Evolutionary conservation across 768 basidiomycete species (phyloP).

Genomic region (Suillus subaureus): DNA sequence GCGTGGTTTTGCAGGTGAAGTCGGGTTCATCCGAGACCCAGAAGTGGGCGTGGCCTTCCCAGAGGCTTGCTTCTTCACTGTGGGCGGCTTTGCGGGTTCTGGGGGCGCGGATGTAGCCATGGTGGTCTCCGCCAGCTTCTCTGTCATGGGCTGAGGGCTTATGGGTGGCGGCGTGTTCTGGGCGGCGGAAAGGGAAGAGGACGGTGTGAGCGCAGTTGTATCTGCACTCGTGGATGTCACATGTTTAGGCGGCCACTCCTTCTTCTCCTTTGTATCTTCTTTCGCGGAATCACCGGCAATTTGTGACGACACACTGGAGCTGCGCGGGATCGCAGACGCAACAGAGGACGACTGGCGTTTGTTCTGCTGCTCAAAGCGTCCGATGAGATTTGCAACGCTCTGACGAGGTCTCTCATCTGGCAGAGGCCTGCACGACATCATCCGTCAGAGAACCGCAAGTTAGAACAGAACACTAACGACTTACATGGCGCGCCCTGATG

Average conservation of each 20-base stretch:
- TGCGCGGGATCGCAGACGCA: constrained; percentile 48
- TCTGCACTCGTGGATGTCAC: constrained; percentile 26
- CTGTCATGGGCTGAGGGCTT: constrained; percentile 34
- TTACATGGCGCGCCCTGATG: constrained; percentile 30
- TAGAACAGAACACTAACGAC: constrained; percentile 12
- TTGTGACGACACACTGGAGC: constrained; percentile 69
- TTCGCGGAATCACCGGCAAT: constrained; percentile 62
- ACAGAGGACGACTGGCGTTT: constrained; percentile 57
- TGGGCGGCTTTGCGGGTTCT: constrained; percentile 23
- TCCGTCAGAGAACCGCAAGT: constrained; percentile 18
- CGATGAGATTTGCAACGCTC: constrained; percentile 90
- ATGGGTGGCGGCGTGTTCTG: constrained; percentile 21
- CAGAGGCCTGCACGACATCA: constrained; percentile 58
- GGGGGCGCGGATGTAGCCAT: constrained; percentile 21
- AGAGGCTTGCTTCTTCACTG: constrained; percentile 17
- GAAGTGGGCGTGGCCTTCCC: constrained; percentile 27
- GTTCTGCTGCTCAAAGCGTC: constrained; percentile 81
- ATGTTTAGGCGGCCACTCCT: constrained; percentile 75
- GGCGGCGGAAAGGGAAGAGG: constrained; percentile 32
- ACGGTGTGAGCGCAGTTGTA: constrained; percentile 40
- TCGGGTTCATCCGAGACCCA: constrained; percentile 18
- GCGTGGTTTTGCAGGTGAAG: constrained; percentile 34
- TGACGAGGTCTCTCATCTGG: constrained; percentile 88
- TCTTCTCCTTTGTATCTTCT: constrained; percentile 69
- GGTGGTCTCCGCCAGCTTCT: constrained; percentile 24